A percentile compares a stretch with the other conserved stretches of the same genome.
These are phyloP conservation scores for Cryptosporidium viatorum DNA, from an alignment of 169 alveolate species.

Conservation along the genomic window DNA sequence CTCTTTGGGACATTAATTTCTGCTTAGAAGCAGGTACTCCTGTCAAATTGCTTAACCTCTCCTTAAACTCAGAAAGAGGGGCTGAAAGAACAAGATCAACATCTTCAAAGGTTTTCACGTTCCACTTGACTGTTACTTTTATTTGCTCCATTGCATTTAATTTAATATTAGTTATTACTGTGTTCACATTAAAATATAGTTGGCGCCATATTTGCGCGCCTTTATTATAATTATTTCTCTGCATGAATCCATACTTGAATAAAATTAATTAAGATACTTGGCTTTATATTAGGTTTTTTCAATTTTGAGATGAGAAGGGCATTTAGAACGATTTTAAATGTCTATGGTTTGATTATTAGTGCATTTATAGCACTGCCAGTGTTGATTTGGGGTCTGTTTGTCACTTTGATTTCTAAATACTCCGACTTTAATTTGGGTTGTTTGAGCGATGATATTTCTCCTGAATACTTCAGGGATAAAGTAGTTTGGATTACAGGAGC, in stretches of 20 bases:
- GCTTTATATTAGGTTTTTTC: not conserved
- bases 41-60: conserved; percentile 84
- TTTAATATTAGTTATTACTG: not conserved
- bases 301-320: not conserved
- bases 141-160: conserved; percentile 34
- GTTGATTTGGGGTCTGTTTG: conserved; percentile 36
- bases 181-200: not conserved
- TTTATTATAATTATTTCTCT: not conserved
- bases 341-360: conserved; percentile 9
- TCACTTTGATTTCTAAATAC: conserved; percentile 29
- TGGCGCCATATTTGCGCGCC: conserved; percentile 38
- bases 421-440: conserved; percentile 71
- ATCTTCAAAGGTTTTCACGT: conserved; percentile 74
- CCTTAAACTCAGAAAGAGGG: conserved; percentile 75
- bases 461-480: conserved; percentile 37
- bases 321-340: not conserved
- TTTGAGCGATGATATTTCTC: conserved; percentile 19
- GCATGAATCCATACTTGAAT: not conserved
- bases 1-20: conserved; percentile 89
- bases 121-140: conserved; percentile 80
- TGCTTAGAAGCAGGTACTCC: conserved; percentile 93
- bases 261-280: not conserved
- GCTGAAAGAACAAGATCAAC: conserved; percentile 70
- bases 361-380: conserved; percentile 29
- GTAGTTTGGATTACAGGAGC: conserved; percentile 73